Base-by-base conservation (phyloP, 2,329 filamentous ascomycete species). In the Trichoderma simmonsii region DNA sequence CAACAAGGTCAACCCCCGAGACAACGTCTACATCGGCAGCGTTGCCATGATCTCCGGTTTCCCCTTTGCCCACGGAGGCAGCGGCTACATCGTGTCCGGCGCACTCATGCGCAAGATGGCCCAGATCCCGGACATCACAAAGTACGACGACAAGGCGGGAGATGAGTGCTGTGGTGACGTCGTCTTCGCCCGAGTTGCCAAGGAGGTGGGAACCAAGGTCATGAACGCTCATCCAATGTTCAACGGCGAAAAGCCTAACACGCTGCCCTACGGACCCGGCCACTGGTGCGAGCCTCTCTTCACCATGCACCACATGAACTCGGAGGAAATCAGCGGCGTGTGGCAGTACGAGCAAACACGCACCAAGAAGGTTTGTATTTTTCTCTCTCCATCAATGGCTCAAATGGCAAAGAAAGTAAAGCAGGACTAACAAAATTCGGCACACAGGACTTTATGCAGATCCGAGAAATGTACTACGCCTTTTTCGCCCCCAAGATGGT, bases 201-300 rank as follows among this genome's bases (percentile, higher is more conserved):
- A 83, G 39, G 83, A 88, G 61, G 84, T 77, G 4, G 82, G 81
- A 3, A 78, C 83, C 63, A 81, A 81, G 64, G 78, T 88, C 30
- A 81, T 79, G 56, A 80, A 85, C 68, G 80, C 81, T 3, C 83
- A 83, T 75, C 87, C 87, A 21, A 86, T 88, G 84, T 83, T 89
- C 75, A 87, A 88, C 74, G 86, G 86, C 72, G 86, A 89, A 75
- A 87, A 87, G 76, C 85, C 86, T 4, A 83, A 80, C 48, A 86
- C 85, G 11, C 76, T 88, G 36, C 84, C 85, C 6, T 88, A 83
- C 71, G 83, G 84, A 1, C 80, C 79, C 4, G 81, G 78, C 11
- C 85, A 87, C 73, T 89, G 87, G 86, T 89, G 87, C 73, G 85
- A 88, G 75, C 86, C 87, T 6, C 82, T 87, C n/a, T 77, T 89